Base-by-base conservation (phyloP, 441 rosid species). In the Bruguiera hainesii region DNA sequence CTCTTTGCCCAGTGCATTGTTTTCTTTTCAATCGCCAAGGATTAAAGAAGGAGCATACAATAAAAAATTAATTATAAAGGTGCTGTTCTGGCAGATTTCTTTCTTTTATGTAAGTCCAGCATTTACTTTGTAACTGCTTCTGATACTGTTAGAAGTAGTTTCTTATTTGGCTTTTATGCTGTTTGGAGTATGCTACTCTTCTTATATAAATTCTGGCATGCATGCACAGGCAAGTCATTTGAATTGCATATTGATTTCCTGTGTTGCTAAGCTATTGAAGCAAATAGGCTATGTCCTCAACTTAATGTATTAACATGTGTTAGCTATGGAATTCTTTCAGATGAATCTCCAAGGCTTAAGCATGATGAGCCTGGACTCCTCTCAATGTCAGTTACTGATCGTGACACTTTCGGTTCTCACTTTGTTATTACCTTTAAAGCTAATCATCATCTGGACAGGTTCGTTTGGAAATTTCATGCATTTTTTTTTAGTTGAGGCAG, bases 351-450 rank as follows among this genome's bases (percentile, higher is more conserved):
- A 3, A 84, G 66, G 79, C 78, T 90, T 65, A 91, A 83, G 84
- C 99, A 94, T 82, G 91, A 91, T 33, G 86, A 71, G 67, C 80
- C 87, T 39, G 98, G 99, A 73, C 89, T 94, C 72, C 78, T 94
- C 61, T 87, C 98, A 13, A 89, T 91, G 99, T 51, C 95, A 56
- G 73, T 89, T 64, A 78, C 91, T 68, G 88, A 87, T 70, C 98
- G 98, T 35, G 96, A 91, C 72, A 75, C 79, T 60, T 65, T 88
- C 31, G 99, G 99, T 51, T 94, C 99, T 70, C 97, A 91, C 39
- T 94, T 94, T 76, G 75, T 79, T 37, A 73, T 94, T 37, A 94
- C 98, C 56, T 91, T 94, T 67, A 82, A 83, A 81, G 86, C 94
- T 30, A 82, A 85, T 77, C 91, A 84, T 67, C 84, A 82, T 65